Percentiles rank a stretch among this genome's conserved stretches.
Conservation (phyloP, 1,284 basidiomycete genomes). For the Ceratobasidium papillatum region DNA sequence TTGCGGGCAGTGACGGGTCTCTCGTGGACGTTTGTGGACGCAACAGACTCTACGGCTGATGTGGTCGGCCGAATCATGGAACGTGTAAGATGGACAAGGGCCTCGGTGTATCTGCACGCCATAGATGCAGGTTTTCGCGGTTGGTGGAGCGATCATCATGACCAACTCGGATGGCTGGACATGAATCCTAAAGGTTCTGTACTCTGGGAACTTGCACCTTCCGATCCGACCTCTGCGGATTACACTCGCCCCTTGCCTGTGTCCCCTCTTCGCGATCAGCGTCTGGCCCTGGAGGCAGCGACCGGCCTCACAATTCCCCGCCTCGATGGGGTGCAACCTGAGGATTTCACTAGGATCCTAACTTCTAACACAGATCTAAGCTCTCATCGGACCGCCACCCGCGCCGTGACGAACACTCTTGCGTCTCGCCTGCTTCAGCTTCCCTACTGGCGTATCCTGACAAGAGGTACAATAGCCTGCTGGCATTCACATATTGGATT, state of each 20-base stretch:
- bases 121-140: slow-evolving; percentile 32
- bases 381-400: slow-evolving; percentile 39
- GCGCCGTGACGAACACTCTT: slow-evolving; percentile 13
- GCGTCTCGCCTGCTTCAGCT: slow-evolving; percentile 31
- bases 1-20: slow-evolving; percentile 44
- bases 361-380: slow-evolving; percentile 14
- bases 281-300: slow-evolving; percentile 35
- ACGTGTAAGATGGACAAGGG: slow-evolving; percentile 42
- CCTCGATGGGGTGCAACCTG: slow-evolving; percentile 6
- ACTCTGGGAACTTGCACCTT: slow-evolving; percentile 37
- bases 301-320: slow-evolving; percentile 18
- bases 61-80: slow-evolving; percentile 42
- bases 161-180: not conserved
- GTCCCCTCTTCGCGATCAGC: slow-evolving; percentile 35
- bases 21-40: slow-evolving; percentile 45
- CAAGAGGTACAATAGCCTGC: slow-evolving; percentile 68
- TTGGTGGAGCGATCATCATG: slow-evolving; percentile 40
- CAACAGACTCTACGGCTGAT: slow-evolving; percentile 41
- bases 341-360: not conserved
- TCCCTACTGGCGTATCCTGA: slow-evolving; percentile 52
- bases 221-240: slow-evolving; percentile 35
- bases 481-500: slow-evolving; percentile 76
- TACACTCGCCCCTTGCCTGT: slow-evolving; percentile 30
- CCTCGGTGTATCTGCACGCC: slow-evolving; percentile 37
- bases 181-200: slow-evolving; percentile 33